Percentiles rank a stretch among this genome's conserved stretches.
Conservation (phyloP, 139 green algal species). For the Chlamydomonas incerta region DNA sequence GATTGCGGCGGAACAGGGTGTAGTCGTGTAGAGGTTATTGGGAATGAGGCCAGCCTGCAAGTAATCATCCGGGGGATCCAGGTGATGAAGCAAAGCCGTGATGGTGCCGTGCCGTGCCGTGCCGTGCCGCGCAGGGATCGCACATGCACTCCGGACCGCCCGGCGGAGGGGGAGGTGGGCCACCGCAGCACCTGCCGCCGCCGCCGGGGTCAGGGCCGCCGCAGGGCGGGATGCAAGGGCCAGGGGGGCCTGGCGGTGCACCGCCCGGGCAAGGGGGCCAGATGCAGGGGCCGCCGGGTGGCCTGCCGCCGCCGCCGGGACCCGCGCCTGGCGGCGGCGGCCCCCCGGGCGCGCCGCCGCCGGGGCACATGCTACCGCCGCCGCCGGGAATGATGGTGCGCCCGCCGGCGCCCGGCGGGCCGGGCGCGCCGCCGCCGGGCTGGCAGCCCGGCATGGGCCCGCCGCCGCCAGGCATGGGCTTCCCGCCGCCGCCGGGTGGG, state of each 20-base stretch:
- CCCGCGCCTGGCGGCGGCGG: background rate
- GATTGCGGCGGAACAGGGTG: too few relatives aligned
- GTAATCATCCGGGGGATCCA: too few relatives aligned
- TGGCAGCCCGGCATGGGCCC: constrained; percentile 36
- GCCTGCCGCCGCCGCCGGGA: background rate
- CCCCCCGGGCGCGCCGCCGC: background rate
- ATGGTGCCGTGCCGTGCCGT: too few relatives aligned
- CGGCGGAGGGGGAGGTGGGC: background rate
- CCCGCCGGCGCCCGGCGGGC: too few relatives aligned
- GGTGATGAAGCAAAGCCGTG: too few relatives aligned
- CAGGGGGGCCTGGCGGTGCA: too few relatives aligned
- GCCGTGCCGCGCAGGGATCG: background rate
- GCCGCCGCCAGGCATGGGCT: background rate
- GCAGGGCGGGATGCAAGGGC: background rate
- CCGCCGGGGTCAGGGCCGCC: background rate
- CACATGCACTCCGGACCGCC: background rate
- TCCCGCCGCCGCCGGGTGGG: background rate
- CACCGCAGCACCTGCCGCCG: background rate
- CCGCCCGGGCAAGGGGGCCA: background rate
- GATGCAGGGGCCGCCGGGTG: background rate
- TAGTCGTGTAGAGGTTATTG: too few relatives aligned
- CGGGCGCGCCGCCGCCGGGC: constrained; percentile 23
- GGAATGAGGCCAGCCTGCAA: too few relatives aligned
- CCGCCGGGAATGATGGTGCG: constrained; percentile 28
- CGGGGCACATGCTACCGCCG: background rate